Evolutionary conservation across 345 rosid species (phyloP).

Genomic region (Salix udensis): DNA sequence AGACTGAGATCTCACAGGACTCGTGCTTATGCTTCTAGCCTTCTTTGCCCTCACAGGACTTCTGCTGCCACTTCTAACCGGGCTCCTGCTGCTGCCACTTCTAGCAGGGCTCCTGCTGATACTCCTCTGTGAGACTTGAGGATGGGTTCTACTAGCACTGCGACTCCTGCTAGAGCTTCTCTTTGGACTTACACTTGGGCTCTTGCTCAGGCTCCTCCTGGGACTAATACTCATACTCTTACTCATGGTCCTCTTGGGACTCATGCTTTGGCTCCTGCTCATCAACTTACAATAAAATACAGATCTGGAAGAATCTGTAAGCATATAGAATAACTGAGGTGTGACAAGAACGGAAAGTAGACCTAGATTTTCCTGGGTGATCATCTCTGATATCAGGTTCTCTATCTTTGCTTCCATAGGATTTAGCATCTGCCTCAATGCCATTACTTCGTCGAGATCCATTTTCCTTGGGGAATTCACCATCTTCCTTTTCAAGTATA

Average conservation of each 20-base stretch:
- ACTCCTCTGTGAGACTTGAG: constrained; percentile 28
- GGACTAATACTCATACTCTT: constrained; percentile 87
- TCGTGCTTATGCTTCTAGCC: constrained; percentile 37
- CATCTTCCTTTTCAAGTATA: constrained; percentile 43
- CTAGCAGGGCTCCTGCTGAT: constrained; percentile 44
- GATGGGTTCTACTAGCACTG: constrained; percentile 35
- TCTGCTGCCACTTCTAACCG: constrained; percentile 44
- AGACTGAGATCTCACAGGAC: constrained; percentile 28
- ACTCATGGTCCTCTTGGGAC: constrained; percentile 74
- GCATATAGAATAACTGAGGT: constrained; percentile 39
- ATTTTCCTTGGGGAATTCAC: constrained; percentile 52
- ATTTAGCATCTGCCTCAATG: constrained; percentile 36
- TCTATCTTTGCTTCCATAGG: constrained; percentile 60
- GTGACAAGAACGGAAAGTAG: constrained; percentile 39
- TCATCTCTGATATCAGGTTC: constrained; percentile 79
- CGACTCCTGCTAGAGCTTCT: constrained; percentile 33
- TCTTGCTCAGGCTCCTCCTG: constrained; percentile 57
- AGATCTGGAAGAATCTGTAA: constrained; percentile 37
- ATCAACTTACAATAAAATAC: constrained; percentile 53
- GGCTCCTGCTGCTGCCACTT: constrained; percentile 48
- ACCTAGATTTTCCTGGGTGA: constrained; percentile 91
- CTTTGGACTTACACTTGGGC: constrained; percentile 61
- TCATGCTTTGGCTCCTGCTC: constrained; percentile 90
- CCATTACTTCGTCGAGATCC: constrained; percentile 59
- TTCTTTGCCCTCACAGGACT: constrained; percentile 45